Conservation (phyloP, 2,329 filamentous ascomycete genomes). For the Cryphonectria japonica region DNA sequence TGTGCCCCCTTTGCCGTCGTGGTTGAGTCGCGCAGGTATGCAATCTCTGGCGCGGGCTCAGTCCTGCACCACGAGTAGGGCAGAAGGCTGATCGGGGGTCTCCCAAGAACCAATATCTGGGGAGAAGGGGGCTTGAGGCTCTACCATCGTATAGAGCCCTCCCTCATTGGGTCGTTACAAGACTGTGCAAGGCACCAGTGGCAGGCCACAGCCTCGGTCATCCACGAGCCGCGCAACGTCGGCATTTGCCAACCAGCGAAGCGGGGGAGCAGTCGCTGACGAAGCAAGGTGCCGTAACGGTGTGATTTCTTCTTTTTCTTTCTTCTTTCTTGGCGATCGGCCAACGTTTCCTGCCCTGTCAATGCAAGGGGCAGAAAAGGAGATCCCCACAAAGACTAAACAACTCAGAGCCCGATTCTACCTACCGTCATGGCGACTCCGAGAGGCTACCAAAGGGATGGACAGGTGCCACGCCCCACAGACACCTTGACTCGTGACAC, state of each 20-base stretch:
- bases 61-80: not conserved
- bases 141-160: not conserved
- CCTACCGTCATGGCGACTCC: constrained; percentile 19
- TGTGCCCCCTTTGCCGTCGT: not conserved
- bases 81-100: not conserved
- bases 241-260: not conserved
- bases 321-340: not conserved
- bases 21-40: not conserved
- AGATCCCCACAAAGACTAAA: constrained; percentile 8
- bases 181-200: not conserved
- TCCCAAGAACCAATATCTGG: not conserved
- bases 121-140: not conserved
- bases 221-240: not conserved
- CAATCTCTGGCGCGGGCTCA: not conserved
- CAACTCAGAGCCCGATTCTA: constrained; percentile 6
- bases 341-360: constrained; percentile 9
- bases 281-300: not conserved
- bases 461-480: constrained; percentile 16
- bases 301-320: no score
- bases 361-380: constrained; percentile 23
- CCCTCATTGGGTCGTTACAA: not conserved
- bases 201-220: constrained; percentile 6
- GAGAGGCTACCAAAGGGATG: constrained; percentile 15
- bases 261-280: constrained; percentile 6
- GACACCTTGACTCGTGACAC: constrained; percentile 18